Percentiles rank a stretch among this genome's conserved stretches.
These are phyloP conservation scores for Globisporangium paddicum DNA, from an alignment of 352 stramenopile genomes.

Conservation along the genomic window DNA sequence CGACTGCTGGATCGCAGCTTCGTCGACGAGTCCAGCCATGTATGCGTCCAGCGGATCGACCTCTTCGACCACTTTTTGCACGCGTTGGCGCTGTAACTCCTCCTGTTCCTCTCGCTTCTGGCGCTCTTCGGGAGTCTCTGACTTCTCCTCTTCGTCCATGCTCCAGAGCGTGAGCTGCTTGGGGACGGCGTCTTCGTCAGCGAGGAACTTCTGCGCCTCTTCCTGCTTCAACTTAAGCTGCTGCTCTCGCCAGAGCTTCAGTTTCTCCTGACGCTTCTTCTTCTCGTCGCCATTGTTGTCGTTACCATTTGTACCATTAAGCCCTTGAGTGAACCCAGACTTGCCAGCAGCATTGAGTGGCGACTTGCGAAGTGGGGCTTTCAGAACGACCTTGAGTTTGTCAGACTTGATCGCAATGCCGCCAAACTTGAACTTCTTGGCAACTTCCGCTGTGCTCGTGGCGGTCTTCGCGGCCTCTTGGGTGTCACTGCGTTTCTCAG, in stretches of 20 bases:
- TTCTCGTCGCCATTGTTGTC: slow-evolving; percentile 26
- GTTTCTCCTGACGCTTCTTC: slow-evolving; percentile 39
- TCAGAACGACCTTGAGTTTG: slow-evolving; percentile 19
- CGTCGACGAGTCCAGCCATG: slow-evolving; percentile 80
- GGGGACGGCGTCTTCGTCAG: slow-evolving; percentile 63
- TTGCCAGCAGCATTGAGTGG: not conserved
- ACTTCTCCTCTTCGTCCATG: slow-evolving; percentile 59
- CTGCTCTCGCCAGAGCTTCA: slow-evolving; percentile 57
- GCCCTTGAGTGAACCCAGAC: not conserved
- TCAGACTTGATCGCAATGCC: slow-evolving; percentile 59
- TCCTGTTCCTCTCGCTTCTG: slow-evolving; percentile 45
- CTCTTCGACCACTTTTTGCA: slow-evolving; percentile 73
- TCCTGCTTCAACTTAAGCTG: slow-evolving; percentile 57
- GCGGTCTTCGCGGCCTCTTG: slow-evolving; percentile 6
- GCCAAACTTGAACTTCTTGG: slow-evolving; percentile 65
- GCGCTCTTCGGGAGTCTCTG: slow-evolving; percentile 45
- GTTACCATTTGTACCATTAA: not conserved
- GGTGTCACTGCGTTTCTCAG: not conserved
- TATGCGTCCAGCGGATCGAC: slow-evolving; percentile 83
- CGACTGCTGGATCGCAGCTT: slow-evolving; percentile 70
- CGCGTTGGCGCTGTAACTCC: slow-evolving; percentile 43
- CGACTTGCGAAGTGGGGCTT: slow-evolving; percentile 14
- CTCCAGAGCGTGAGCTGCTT: slow-evolving; percentile 61
- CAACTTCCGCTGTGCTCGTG: slow-evolving; percentile 11
- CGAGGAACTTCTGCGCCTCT: slow-evolving; percentile 59